Base-by-base conservation (phyloP, 805 yeast genomes). In the Saturnispora hagleri region DNA sequence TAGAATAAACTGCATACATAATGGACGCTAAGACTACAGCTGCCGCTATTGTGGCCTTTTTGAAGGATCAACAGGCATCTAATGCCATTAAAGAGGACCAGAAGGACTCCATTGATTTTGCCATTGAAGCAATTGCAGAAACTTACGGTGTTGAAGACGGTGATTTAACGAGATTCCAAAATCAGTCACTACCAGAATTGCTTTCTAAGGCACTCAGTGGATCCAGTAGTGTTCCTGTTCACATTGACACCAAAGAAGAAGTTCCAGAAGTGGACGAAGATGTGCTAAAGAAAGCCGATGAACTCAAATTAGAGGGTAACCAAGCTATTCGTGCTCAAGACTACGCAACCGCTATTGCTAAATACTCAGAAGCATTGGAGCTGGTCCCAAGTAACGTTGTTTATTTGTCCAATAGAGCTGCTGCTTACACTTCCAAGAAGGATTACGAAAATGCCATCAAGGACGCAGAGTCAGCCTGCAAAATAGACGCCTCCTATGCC, bases 381-480 rank as follows among this genome's bases (percentile, higher is more conserved):
- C 69, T 83, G 55, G 74, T 81, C 57, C 81, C 89, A 51, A 67
- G 75, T 17, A 89, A 89, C 66, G 89, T 90, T 17, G 87, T 93
- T 20, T 93, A 84, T 69, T 80, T 78, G 55, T 89, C 98, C 35
- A 93, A 93, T 72, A 82, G 99, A 64, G 98, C 99, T 13, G 99
- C 99, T 43, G 98, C 98, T 3, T 82, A 86, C 69, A 86, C 96
- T 10, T 87, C 96, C 5, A 62, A 78, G 31, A 77, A 80, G 56
- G 73, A 89, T 55, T 90, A 86, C 64, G 84, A 80, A 15, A 72
- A 77, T 56, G 98, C 99, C 3, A 78, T 86, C 41, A 73, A 73
- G 44, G 99, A 93, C 67, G 96, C 98, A 28, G 77, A 85, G 61
- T 73, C 73, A 51, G 96, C 99, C 42, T 82, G 89, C 52, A 76